These are phyloP conservation scores for Fusarium siculi DNA, from an alignment of 2,329 filamentous ascomycete genomes.

Conservation along the genomic window DNA sequence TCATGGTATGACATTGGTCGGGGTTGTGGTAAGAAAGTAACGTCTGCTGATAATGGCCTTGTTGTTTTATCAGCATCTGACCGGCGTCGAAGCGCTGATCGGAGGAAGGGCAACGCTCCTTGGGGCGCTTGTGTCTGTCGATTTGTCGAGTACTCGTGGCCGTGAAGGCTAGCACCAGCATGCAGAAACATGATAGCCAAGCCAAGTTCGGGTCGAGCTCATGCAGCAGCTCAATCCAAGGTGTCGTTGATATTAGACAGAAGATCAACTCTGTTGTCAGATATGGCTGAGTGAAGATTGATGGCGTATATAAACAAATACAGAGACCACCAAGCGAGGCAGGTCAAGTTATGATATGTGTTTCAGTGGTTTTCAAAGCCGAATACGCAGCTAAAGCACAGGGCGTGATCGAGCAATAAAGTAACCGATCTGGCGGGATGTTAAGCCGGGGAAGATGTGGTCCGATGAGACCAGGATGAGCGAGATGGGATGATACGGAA, in stretches of 20 bases:
- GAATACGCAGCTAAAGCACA: conserved; percentile 27
- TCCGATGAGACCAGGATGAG: conserved; percentile 43
- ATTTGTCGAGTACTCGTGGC: conserved; percentile 66
- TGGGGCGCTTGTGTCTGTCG: conserved; percentile 48
- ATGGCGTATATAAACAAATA: background rate
- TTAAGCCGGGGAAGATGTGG: conserved; percentile 37
- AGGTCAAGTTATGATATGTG: conserved; percentile 33
- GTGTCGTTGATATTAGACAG: background rate
- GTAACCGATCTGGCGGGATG: conserved; percentile 40
- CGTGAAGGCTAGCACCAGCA: conserved; percentile 68
- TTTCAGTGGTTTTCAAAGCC: conserved; percentile 25
- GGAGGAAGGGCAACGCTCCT: conserved; percentile 54
- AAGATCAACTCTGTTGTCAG: background rate
- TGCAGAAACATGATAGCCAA: conserved; percentile 65
- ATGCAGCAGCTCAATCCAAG: conserved; percentile 29
- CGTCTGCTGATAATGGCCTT: conserved; percentile 23
- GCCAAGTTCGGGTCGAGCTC: conserved; percentile 26
- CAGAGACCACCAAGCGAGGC: conserved; percentile 8
- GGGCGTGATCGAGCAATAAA: conserved; percentile 33
- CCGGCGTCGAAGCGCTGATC: conserved; percentile 54
- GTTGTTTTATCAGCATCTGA: conserved; percentile 45
- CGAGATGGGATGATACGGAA: conserved; percentile 38
- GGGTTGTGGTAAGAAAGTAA: conserved; percentile 20
- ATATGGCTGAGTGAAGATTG: background rate
- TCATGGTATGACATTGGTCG: conserved; percentile 44